These are phyloP conservation scores for Drechslerella stenobrocha DNA, from an alignment of 2,329 filamentous ascomycete genomes.

Conservation along the genomic window DNA sequence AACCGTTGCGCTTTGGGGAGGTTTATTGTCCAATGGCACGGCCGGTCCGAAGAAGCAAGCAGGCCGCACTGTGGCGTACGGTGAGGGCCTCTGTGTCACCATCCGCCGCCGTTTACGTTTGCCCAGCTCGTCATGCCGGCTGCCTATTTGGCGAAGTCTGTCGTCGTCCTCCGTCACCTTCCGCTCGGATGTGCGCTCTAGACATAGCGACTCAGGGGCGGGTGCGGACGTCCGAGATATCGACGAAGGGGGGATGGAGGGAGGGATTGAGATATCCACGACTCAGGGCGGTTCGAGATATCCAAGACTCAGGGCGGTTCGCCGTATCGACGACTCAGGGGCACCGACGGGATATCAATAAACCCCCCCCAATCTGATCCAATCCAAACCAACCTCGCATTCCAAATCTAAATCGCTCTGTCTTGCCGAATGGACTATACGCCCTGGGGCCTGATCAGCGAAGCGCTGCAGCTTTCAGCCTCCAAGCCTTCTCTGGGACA, in stretches of 20 bases:
- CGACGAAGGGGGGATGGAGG: background rate
- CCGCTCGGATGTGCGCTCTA: constrained; percentile 28
- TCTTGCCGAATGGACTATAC: background rate
- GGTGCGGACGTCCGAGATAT: background rate
- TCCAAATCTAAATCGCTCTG: constrained; percentile 6
- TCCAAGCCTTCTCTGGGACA: constrained; percentile 5
- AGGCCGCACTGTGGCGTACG: constrained; percentile 34
- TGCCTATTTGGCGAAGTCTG: constrained; percentile 27
- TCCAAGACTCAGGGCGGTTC: no score
- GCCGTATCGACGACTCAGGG: no score
- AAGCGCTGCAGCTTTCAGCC: constrained; percentile 7
- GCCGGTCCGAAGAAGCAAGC: constrained; percentile 37
- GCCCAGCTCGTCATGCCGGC: constrained; percentile 13
- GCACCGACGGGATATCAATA: no score
- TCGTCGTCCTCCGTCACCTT: constrained; percentile 14
- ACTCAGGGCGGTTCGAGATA: background rate
- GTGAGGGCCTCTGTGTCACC: background rate
- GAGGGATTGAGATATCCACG: background rate
- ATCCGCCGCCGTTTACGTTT: constrained; percentile 2
- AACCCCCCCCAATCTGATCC: no score
- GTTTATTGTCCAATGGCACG: constrained; percentile 22
- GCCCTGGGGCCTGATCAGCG: constrained; percentile 1
- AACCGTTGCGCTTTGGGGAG: constrained; percentile 28
- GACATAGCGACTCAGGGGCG: constrained; percentile 5
- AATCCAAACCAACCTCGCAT: background rate